Conservation (phyloP, 306 rosid species). For the Abrus precatorius region DNA sequence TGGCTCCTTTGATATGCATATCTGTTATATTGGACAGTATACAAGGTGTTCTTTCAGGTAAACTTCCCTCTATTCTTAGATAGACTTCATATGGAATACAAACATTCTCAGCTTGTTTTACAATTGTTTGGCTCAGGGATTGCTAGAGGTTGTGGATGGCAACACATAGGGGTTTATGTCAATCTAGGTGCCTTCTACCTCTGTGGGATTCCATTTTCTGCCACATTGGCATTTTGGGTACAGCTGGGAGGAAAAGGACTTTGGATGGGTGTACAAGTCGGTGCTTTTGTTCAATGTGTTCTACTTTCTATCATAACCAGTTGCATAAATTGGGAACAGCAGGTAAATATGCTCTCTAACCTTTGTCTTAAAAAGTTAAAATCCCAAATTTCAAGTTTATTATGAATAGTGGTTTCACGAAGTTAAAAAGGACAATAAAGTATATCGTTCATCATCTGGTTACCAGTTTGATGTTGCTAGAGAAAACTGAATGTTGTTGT, state of each 20-base stretch:
- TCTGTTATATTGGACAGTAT: slow-evolving; percentile 66
- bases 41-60: slow-evolving; percentile 70
- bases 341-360: slow-evolving; percentile 54
- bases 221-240: slow-evolving; percentile 59
- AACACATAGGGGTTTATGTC: slow-evolving; percentile 69
- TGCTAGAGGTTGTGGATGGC: slow-evolving; percentile 89
- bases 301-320: slow-evolving; percentile 55
- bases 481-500: neutral
- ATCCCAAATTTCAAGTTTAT: slow-evolving; percentile 10
- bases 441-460: neutral
- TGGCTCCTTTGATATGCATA: slow-evolving; percentile 69
- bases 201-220: slow-evolving; percentile 76
- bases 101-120: neutral
- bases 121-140: slow-evolving; percentile 50
- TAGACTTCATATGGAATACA: neutral
- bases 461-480: slow-evolving; percentile 13
- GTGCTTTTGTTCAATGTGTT: slow-evolving; percentile 58
- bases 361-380: neutral
- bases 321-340: slow-evolving; percentile 66
- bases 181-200: slow-evolving; percentile 75
- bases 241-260: slow-evolving; percentile 63
- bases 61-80: neutral
- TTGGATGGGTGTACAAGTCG: slow-evolving; percentile 72
- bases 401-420: neutral
- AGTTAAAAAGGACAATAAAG: neutral